Evolutionary conservation across 371 early-diverging fungal genomes (phyloP).

Genomic region (Batkoa obscura): DNA sequence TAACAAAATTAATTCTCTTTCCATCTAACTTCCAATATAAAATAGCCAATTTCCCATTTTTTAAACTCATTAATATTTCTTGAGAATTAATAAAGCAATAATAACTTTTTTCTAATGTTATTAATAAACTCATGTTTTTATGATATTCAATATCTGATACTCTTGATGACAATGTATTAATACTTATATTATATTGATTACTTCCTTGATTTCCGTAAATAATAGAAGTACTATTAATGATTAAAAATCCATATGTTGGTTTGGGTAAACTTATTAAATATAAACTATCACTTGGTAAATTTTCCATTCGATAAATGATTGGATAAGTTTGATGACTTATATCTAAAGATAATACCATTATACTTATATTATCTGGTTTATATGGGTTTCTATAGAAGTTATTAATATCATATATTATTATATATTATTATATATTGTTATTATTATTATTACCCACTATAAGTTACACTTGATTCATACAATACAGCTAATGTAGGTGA

Average conservation of each 20-base stretch:
- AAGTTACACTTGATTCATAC: slow-evolving; percentile 60
- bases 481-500: slow-evolving; percentile 90
- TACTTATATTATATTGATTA: slow-evolving; percentile 46
- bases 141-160: not conserved
- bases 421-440: no score
- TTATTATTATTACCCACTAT: slow-evolving; percentile 54
- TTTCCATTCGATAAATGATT: slow-evolving; percentile 52
- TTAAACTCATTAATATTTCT: slow-evolving; percentile 28
- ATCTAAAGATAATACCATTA: slow-evolving; percentile 77
- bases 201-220: slow-evolving; percentile 76
- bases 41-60: slow-evolving; percentile 45
- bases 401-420: not conserved
- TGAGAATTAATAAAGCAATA: no score
- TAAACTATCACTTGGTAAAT: slow-evolving; percentile 66
- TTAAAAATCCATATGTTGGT: slow-evolving; percentile 74
- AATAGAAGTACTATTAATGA: slow-evolving; percentile 57
- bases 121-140: no score
- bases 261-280: slow-evolving; percentile 55
- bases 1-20: slow-evolving; percentile 3
- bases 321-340: slow-evolving; percentile 48
- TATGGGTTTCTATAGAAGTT: not conserved
- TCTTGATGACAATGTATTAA: slow-evolving; percentile 38
- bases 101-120: no score
- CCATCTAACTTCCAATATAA: slow-evolving; percentile 50
- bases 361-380: slow-evolving; percentile 40